These are phyloP conservation scores for Blastobotrys americana DNA, from an alignment of 805 yeast species.

Conservation along the genomic window DNA sequence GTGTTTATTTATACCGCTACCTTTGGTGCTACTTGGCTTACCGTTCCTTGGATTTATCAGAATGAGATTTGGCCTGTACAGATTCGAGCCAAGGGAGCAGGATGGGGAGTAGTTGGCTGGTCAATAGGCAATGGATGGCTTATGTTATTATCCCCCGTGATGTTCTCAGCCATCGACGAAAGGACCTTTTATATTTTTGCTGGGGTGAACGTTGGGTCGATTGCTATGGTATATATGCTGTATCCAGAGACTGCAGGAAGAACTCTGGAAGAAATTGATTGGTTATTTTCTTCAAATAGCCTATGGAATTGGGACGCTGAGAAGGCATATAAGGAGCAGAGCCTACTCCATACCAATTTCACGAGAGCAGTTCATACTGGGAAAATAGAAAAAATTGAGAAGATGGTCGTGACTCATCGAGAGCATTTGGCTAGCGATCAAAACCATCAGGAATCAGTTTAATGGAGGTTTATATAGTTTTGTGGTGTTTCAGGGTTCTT, in stretches of 20 bases:
- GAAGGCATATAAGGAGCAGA: conserved; percentile 10
- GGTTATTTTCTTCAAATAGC: conserved; percentile 40
- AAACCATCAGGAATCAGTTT: no score
- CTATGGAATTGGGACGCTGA: conserved; percentile 14
- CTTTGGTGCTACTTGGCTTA: conserved; percentile 28
- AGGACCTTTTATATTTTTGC: conserved; percentile 31
- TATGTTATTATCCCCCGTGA: conserved; percentile 29
- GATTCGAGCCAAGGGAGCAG: conserved; percentile 23
- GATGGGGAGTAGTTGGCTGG: conserved; percentile 25
- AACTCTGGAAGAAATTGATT: conserved; percentile 54
- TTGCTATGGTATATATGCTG: conserved; percentile 37
- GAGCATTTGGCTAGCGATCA: no score
- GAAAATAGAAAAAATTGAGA: background rate
- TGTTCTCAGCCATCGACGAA: conserved; percentile 28
- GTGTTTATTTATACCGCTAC: conserved; percentile 34
- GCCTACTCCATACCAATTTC: conserved; percentile 7
- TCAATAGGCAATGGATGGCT: conserved; percentile 33
- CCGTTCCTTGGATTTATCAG: conserved; percentile 27
- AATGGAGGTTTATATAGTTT: no score
- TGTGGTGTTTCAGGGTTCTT: no score
- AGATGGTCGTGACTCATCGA: background rate
- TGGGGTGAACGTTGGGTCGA: conserved; percentile 24
- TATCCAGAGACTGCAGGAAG: conserved; percentile 57
- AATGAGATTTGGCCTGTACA: conserved; percentile 27
- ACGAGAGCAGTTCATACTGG: conserved; percentile 5